Percentiles rank a stretch among this genome's conserved stretches.
Evolutionary conservation across 345 rosid species (phyloP).

Genomic region (Clausena lansium): DNA sequence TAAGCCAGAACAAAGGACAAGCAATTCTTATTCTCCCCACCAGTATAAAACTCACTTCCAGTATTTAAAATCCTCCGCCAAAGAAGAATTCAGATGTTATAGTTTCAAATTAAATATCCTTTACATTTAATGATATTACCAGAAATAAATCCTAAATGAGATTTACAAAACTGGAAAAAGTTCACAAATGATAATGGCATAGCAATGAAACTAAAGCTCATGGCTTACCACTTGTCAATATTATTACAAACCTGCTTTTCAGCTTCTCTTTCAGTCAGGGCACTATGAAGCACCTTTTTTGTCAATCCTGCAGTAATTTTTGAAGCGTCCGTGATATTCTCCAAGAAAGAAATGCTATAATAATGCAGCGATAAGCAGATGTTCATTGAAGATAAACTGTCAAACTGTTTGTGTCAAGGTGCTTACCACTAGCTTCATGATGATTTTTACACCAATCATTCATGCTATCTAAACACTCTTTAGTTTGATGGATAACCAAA

Average conservation of each 20-base stretch:
- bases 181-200: not conserved
- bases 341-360: not conserved
- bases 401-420: conserved; percentile 14
- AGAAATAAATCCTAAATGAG: not conserved
- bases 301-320: conserved; percentile 64
- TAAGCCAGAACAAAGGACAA: not conserved
- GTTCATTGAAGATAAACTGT: not conserved
- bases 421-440: conserved; percentile 86
- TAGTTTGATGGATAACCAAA: conserved; percentile 78
- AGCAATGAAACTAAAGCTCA: not conserved
- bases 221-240: not conserved
- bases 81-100: not conserved
- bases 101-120: not conserved
- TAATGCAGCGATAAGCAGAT: not conserved
- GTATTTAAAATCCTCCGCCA: not conserved
- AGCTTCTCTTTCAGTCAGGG: conserved; percentile 70
- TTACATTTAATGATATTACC: not conserved
- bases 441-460: conserved; percentile 91
- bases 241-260: conserved; percentile 66
- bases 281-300: conserved; percentile 66
- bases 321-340: conserved; percentile 12
- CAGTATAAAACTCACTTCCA: not conserved
- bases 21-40: not conserved
- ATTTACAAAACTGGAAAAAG: not conserved
- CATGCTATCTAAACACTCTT: conserved; percentile 74